These are phyloP conservation scores for Hyphodiscus hymeniophilus DNA, from an alignment of 495 filamentous ascomycete species.

Conservation along the genomic window DNA sequence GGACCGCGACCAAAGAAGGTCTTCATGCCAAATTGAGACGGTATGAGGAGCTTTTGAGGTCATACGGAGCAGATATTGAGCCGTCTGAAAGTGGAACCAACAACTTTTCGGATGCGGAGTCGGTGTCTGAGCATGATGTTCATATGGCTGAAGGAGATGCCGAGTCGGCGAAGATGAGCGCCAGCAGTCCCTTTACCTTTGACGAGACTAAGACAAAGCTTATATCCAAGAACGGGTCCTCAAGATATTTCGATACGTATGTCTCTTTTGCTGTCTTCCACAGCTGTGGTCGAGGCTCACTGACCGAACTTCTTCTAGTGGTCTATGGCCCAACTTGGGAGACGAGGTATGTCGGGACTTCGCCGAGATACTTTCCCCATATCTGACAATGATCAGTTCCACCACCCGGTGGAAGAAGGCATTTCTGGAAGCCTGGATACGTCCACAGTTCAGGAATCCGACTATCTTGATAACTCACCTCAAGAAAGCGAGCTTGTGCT, in stretches of 20 bases:
- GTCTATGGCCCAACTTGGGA: too few species aligned
- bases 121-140: background rate
- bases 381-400: background rate
- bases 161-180: conserved; percentile 10
- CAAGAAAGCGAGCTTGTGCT: background rate
- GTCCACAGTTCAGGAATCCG: background rate
- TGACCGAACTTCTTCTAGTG: too few species aligned
- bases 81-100: background rate
- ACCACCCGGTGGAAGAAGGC: background rate
- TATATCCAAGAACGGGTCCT: background rate
- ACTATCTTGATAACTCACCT: background rate
- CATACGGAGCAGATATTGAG: conserved; percentile 18
- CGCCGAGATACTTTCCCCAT: background rate
- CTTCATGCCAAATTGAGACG: conserved; percentile 27
- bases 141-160: background rate
- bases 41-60: conserved; percentile 26
- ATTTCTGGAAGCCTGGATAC: background rate
- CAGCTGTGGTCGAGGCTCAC: too few species aligned
- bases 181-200: background rate
- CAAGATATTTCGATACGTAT: background rate
- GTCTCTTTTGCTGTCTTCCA: too few species aligned
- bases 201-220: background rate
- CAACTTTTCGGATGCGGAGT: too few species aligned
- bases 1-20: conserved; percentile 23
- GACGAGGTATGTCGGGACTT: too few species aligned